A percentile compares a stretch with the other conserved stretches of the same genome.
These are phyloP conservation scores for Juncus inflexus DNA, from an alignment of 176 grass and related monocot genomes.

Conservation along the genomic window DNA sequence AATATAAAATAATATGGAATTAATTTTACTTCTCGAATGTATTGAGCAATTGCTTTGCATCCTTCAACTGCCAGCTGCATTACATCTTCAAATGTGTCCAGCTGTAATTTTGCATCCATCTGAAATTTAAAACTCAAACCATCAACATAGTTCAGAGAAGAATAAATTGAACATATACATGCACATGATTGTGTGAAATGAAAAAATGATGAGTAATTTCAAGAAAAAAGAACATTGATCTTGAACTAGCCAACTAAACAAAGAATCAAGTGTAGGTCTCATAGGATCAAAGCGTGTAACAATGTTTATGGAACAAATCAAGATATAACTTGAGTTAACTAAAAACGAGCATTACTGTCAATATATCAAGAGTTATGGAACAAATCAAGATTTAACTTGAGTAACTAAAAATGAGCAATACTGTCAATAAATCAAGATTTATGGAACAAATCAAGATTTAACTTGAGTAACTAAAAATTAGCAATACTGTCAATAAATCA, in stretches of 20 bases:
- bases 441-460: not conserved
- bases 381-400: not conserved
- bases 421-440: too few relatives aligned
- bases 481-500: too few relatives aligned
- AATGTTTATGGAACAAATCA: too few relatives aligned
- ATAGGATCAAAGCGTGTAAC: too few relatives aligned
- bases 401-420: too few relatives aligned
- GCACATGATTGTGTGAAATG: too few relatives aligned
- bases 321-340: too few relatives aligned
- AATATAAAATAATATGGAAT: conserved; percentile 16
- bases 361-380: not conserved
- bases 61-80: conserved; percentile 92
- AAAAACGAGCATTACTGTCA: too few relatives aligned
- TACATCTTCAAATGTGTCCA: conserved; percentile 92
- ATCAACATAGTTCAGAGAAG: conserved; percentile 20
- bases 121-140: conserved; percentile 31
- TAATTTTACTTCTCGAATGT: conserved; percentile 55
- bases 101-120: conserved; percentile 86
- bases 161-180: not conserved
- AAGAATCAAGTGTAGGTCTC: not conserved
- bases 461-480: not conserved
- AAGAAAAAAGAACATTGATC: conserved; percentile 5
- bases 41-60: conserved; percentile 85
- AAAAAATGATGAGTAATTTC: too few relatives aligned
- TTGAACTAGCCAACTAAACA: not conserved